These are phyloP conservation scores for Ophiorrhiza pumila DNA, from an alignment of 257 asterid species.

Conservation along the genomic window DNA sequence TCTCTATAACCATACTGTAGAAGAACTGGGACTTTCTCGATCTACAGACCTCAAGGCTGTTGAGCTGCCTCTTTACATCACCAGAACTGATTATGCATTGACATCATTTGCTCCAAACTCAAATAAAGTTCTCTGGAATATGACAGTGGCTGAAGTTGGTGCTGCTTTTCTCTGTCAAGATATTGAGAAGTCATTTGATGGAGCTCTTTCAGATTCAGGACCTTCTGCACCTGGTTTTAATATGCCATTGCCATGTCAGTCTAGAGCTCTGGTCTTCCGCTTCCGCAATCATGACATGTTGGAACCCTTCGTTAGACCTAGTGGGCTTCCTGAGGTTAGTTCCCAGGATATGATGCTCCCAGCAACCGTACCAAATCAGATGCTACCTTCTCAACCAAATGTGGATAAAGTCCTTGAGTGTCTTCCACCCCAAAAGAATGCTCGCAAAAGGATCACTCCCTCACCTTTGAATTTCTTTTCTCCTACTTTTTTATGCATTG, in stretches of 20 bases:
- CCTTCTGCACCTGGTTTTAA: conserved; percentile 50
- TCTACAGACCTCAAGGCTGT: conserved; percentile 32
- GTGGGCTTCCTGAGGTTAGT: conserved; percentile 40
- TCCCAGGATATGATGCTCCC: conserved; percentile 53
- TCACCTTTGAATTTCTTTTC: conserved; percentile 17
- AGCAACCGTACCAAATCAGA: conserved; percentile 31
- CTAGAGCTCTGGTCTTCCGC: conserved; percentile 71
- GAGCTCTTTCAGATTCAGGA: conserved; percentile 32
- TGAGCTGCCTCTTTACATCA: conserved; percentile 67
- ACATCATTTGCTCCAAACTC: conserved; percentile 79
- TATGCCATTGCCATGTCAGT: conserved; percentile 89
- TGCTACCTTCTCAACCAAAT: conserved; percentile 62
- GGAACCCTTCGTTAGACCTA: conserved; percentile 39
- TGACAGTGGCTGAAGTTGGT: conserved; percentile 87
- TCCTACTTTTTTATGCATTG: conserved; percentile 29
- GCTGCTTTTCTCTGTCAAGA: conserved; percentile 84
- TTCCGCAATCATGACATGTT: conserved; percentile 48
- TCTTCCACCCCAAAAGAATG: conserved; percentile 32
- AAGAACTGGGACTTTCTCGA: conserved; percentile 40
- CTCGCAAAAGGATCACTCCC: conserved; percentile 20
- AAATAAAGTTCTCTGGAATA: conserved; percentile 74
- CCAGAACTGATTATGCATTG: conserved; percentile 84
- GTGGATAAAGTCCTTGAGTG: conserved; percentile 45
- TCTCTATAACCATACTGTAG: conserved; percentile 35
- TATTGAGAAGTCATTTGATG: conserved; percentile 41